These are phyloP conservation scores for Lipomyces japonicus DNA, from an alignment of 805 yeast genomes.

Conservation along the genomic window DNA sequence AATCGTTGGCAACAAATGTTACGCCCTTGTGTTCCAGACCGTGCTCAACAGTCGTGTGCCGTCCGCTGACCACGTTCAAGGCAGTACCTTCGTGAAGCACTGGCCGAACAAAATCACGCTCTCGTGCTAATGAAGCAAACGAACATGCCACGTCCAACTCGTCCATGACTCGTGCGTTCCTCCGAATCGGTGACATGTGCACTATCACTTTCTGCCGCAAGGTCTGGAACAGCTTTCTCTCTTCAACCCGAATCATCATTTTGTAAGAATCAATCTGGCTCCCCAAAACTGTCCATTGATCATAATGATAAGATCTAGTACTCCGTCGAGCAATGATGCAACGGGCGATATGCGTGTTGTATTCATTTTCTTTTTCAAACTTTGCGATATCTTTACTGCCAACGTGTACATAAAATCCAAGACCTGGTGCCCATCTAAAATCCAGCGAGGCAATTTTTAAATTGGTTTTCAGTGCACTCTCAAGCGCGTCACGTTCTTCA, in stretches of 20 bases:
- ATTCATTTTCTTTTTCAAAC: constrained; percentile 15
- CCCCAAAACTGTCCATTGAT: constrained; percentile 52
- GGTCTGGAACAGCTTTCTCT: constrained; percentile 23
- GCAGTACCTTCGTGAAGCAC: constrained; percentile 44
- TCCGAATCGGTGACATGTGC: constrained; percentile 41
- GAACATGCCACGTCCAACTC: constrained; percentile 68
- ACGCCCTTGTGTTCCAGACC: constrained; percentile 51
- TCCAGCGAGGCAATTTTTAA: constrained; percentile 35
- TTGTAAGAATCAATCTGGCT: constrained; percentile 44
- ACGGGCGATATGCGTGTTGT: constrained; percentile 12
- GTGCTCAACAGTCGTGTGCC: constrained; percentile 84
- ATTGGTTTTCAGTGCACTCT: constrained; percentile 9
- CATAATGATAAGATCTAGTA: constrained; percentile 20
- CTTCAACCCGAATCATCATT: constrained; percentile 48
- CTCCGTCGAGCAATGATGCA: constrained; percentile 12
- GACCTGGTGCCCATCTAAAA: constrained; percentile 43
- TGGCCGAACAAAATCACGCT: constrained; percentile 65
- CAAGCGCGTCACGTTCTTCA: constrained; percentile 32
- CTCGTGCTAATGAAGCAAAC: constrained; percentile 68
- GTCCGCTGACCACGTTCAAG: constrained; percentile 52
- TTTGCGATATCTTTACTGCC: constrained; percentile 26
- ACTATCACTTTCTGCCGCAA: constrained; percentile 14
- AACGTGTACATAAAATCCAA: constrained; percentile 50
- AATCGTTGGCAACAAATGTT: constrained; percentile 50
- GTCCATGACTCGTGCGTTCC: constrained; percentile 52